Percentiles rank a stretch among this genome's conserved stretches.
These are phyloP conservation scores for Calonectria honghensis DNA, from an alignment of 2,329 filamentous ascomycete species.

Conservation along the genomic window DNA sequence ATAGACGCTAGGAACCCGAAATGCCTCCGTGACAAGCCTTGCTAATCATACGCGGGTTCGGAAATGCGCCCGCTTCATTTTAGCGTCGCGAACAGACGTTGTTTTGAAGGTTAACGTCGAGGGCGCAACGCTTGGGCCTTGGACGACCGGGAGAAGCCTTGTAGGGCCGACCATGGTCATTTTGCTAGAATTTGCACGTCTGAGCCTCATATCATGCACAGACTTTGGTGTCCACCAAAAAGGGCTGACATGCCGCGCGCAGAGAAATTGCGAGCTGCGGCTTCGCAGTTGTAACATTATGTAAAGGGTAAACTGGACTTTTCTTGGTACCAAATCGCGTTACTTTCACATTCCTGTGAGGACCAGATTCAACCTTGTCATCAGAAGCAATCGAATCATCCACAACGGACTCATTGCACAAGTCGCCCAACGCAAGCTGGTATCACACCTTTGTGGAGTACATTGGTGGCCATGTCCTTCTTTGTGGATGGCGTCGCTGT, in stretches of 20 bases:
- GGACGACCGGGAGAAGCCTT: neutral
- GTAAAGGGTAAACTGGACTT: too few relatives aligned
- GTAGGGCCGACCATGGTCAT: neutral
- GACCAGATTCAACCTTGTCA: neutral
- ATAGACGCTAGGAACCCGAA: too few relatives aligned
- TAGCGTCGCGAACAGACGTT: neutral
- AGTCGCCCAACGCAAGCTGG: neutral
- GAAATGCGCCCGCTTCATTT: neutral
- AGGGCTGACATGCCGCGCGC: neutral
- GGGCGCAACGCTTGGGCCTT: neutral
- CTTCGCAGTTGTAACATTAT: neutral
- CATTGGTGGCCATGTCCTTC: neutral
- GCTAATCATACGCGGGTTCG: too few relatives aligned
- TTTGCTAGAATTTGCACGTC: neutral
- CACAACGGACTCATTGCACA: neutral
- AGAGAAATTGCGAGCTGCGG: neutral
- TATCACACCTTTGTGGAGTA: neutral
- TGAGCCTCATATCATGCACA: neutral
- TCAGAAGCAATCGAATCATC: rapidly evolving
- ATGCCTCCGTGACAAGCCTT: too few relatives aligned
- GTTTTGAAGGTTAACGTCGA: neutral
- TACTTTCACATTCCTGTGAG: neutral
- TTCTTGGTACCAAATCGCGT: neutral
- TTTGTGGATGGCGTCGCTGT: slow-evolving; percentile 52
- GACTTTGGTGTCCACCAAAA: neutral